Base-by-base conservation (phyloP, 441 rosid species). In the Pelargonium citronellum region DNA sequence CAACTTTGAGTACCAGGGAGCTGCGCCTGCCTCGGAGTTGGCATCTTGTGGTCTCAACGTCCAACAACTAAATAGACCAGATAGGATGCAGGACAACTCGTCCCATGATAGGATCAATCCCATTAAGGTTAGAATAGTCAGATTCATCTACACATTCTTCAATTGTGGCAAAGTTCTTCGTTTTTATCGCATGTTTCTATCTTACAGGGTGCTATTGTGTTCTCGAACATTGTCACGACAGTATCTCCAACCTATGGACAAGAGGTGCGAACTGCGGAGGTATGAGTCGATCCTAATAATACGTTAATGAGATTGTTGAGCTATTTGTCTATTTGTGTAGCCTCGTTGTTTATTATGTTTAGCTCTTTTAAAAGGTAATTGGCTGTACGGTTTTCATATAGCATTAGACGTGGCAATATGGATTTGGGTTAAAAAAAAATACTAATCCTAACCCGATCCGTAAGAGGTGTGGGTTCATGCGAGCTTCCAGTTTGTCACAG, bases 1-100 rank as follows among this genome's bases (percentile, higher is more conserved):
- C 82, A 94, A 94, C 79, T 91, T 94, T 71, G 99, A 95, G 87
- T 90, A 95, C 79, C 99, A 95, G 84, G 99, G 99, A 72, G 82
- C 86, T 63, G 83, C 99, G 17, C 86, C 91, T 68, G 96, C 94
- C 76, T 83, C 96, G n/a, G 95, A 90, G 63, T 70, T 95, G 86
- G 87, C 85, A 68, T 87, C 96, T 22, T 95, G 99, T 77, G 99
- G 99, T 41, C 96, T 95, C 27, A 96, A 91, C 70, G 90, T 88
- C 69, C 81, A 84, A 68, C 91, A 91, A 69, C 83, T 87, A 67
- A 91, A 95, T 72, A 90, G 97, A 83, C 90, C 92, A 64, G 99
- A 95, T 69, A 87, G 99, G 76, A 90, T 95, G 99, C 99, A 95
- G 80, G 97, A 95, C 81, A 86, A 90, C 77, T 81, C 85, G 2